phyloP scores from a whole-genome alignment of 1,139 yeast species.

The Debaryomyces sp. region DNA sequence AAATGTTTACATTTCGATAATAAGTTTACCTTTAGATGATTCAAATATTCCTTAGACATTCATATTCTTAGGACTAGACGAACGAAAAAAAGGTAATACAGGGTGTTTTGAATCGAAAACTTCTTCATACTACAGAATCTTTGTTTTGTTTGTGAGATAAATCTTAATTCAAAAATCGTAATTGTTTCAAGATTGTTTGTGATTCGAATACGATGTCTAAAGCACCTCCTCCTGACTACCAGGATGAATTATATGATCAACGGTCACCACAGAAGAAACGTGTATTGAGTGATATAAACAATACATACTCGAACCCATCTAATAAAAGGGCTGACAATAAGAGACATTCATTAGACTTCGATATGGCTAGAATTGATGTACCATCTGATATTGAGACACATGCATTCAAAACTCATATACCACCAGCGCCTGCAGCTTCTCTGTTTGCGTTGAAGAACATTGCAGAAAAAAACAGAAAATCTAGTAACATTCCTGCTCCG shows the following conservation, averaged over 20 bases:
- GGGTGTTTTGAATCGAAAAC: neutral
- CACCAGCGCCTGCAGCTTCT: slow-evolving; percentile 9
- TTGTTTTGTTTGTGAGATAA: neutral
- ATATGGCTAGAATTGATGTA: slow-evolving; percentile 17
- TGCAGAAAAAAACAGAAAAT: slow-evolving; percentile 9
- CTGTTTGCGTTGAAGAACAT: slow-evolving; percentile 7
- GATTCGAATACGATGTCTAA: slow-evolving; percentile 1
- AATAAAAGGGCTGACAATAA: slow-evolving; percentile 6
- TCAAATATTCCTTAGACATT: neutral
- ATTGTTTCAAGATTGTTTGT: slow-evolving; percentile 6
- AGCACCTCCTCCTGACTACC: neutral
- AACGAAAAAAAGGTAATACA: neutral
- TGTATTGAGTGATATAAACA: slow-evolving; percentile 19
- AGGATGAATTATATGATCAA: neutral
- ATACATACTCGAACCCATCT: slow-evolving; percentile 3
- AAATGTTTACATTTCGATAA: slow-evolving; percentile 1
- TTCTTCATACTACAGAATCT: neutral
- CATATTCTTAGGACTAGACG: neutral
- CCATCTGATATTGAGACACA: slow-evolving; percentile 5
- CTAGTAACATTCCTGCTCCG: slow-evolving; percentile 13
- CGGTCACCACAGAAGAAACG: slow-evolving; percentile 14
- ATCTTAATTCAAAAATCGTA: neutral
- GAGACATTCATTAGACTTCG: slow-evolving; percentile 20
- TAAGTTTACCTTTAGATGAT: neutral
- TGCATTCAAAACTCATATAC: slow-evolving; percentile 11